A percentile compares a stretch with the other conserved stretches of the same genome.
Evolutionary conservation across 225 moss, liverwort and hornwort genomes (phyloP).

Genomic region (Neckera pumila): DNA sequence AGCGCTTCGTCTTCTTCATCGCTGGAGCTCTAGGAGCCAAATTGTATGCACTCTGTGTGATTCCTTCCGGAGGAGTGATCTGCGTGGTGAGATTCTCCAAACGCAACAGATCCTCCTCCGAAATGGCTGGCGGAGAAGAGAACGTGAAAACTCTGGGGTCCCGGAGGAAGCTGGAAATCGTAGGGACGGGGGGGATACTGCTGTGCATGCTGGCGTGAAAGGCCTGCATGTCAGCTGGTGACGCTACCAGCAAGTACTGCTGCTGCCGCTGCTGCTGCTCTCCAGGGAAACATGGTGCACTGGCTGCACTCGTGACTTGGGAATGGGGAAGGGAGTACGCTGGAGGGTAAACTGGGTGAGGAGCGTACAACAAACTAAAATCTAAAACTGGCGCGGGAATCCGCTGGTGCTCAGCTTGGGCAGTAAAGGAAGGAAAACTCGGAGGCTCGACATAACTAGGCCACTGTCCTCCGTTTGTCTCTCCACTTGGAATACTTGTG

Average conservation of each 20-base stretch:
- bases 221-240: background rate
- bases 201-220: background rate
- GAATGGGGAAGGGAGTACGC: background rate
- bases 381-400: background rate
- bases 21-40: constrained; percentile 20
- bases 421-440: background rate
- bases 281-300: background rate
- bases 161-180: background rate
- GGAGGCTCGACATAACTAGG: background rate
- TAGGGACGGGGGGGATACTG: background rate
- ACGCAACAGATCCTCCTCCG: background rate
- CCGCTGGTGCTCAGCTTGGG: background rate
- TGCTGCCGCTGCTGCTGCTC: background rate
- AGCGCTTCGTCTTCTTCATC: constrained; percentile 44
- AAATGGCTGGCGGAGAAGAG: background rate
- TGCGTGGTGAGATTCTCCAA: background rate
- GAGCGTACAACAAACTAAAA: background rate
- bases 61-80: background rate
- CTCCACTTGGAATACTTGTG: background rate
- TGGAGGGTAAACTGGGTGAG: background rate
- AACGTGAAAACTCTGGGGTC: background rate
- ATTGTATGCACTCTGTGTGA: background rate
- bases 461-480: background rate
- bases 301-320: background rate
- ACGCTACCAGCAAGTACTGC: constrained; percentile 14